Base-by-base conservation (phyloP, 2,329 filamentous ascomycete genomes). In the Aspergillus sp. region DNA sequence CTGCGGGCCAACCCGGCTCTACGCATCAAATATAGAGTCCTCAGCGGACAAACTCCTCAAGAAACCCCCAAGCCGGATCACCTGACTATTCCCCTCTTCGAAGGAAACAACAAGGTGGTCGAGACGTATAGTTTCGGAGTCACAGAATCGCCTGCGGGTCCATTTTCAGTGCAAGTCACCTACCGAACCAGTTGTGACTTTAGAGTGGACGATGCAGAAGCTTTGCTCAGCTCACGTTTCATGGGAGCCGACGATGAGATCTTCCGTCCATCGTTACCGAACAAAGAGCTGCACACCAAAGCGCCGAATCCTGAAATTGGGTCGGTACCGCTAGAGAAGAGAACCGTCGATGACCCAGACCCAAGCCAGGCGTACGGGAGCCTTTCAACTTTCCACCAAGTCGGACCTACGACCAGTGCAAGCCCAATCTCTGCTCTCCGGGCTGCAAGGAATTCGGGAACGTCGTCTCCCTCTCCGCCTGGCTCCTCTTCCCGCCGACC, bases 101-200 rank as follows among this genome's bases (percentile, higher is more conserved):
- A 88, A 50, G 82, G 82, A 56, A 81, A 81, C 61, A 79, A 78
- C 46, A 84, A 88, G 63, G 85, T 89, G 52, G 87, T 89, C 31
- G 91, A 90, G 20, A 87, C 88, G 57, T 94, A 92, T 75, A 83
- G 86, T 63, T 94, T 98, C 77, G 90, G 90, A 18, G 87, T 92
- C 55, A 87, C 95, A 18, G 91, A 96, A 59, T 91, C 94, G 31
- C 92, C 93, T 11, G 90, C 92, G 29, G 95, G 95, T 26, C 87
- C 90, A 5, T 86, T 99, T 67, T 89, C 87, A 58, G 88, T 94
- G 54, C 86, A 89, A 42, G 91, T 96, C 31, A 87, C 88, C 11
- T 96, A 96, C 76, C 89, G 95, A 63, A 90, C 87, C 59, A 92
- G 95, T 70, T 96, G 91, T 78, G 92, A 90, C 69, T 97, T 99